These are phyloP conservation scores for Solanum neorickii DNA, from an alignment of 257 asterid genomes.

Conservation along the genomic window DNA sequence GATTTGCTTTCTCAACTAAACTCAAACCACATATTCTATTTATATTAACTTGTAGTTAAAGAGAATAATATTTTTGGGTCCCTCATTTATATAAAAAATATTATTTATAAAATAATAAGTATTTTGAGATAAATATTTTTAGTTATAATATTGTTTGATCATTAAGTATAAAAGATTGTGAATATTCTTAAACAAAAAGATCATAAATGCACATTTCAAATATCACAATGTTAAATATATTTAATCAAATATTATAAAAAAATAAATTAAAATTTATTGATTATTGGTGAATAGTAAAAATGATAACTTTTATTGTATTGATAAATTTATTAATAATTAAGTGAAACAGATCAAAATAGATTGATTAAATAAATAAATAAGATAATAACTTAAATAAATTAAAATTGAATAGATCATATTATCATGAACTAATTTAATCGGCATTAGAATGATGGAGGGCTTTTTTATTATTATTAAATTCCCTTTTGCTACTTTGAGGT, in stretches of 20 bases:
- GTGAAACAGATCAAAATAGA: neutral
- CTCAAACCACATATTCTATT: neutral
- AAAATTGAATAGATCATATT: neutral
- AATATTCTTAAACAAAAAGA: too few species aligned
- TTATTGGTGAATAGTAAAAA: neutral
- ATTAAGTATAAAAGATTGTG: too few species aligned
- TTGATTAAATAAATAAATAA: neutral
- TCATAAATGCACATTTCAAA: neutral
- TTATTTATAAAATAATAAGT: too few species aligned
- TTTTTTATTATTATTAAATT: neutral
- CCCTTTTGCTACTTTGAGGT: neutral
- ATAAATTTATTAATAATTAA: neutral
- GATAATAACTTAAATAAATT: neutral
- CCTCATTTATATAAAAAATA: neutral
- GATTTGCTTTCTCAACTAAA: neutral
- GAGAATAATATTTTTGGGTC: neutral
- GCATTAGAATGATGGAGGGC: neutral
- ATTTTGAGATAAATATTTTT: too few species aligned
- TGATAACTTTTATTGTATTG: too few species aligned
- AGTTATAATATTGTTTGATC: neutral
- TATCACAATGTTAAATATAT: too few species aligned
- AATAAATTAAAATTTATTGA: too few species aligned
- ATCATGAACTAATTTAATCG: neutral
- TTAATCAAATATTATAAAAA: too few species aligned
- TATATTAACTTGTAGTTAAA: neutral